Evolutionary conservation across 2,329 filamentous ascomycete species (phyloP).

Genomic region (Penicillium digitatum): DNA sequence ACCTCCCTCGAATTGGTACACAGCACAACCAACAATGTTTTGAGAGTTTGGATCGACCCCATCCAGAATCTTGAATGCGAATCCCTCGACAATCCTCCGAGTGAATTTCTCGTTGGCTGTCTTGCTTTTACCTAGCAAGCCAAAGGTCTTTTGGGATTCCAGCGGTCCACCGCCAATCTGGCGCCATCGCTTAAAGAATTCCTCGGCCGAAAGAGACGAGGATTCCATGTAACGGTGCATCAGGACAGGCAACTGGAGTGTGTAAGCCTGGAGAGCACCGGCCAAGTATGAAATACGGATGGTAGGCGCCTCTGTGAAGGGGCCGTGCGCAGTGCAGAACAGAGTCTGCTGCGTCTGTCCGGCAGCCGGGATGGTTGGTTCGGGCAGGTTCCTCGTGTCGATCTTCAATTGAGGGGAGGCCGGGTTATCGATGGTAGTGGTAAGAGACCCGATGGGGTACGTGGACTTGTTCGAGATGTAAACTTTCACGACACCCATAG

Average conservation of each 20-base stretch:
- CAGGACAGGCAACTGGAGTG: constrained; percentile 80
- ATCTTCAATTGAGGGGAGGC: constrained; percentile 65
- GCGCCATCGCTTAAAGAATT: constrained; percentile 99
- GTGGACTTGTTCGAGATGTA: constrained; percentile 96
- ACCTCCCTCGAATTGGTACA: constrained; percentile 72
- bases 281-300: constrained; percentile 93
- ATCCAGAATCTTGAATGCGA: constrained; percentile 81
- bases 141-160: constrained; percentile 85
- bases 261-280: constrained; percentile 86
- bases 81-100: constrained; percentile 69
- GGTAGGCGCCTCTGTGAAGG: constrained; percentile 81
- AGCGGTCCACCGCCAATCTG: constrained; percentile 87
- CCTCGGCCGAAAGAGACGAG: constrained; percentile 77
- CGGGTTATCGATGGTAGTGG: constrained; percentile 80
- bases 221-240: constrained; percentile 97
- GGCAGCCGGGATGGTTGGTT: constrained; percentile 69
- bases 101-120: constrained; percentile 70
- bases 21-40: constrained; percentile 85
- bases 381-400: constrained; percentile 83
- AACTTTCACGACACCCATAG: constrained; percentile 89
- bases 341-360: constrained; percentile 88
- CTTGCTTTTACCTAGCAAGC: constrained; percentile 56
- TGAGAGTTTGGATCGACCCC: constrained; percentile 86
- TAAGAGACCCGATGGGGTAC: constrained; percentile 81
- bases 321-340: constrained; percentile 81